Percentiles rank a stretch among this genome's conserved stretches.
These are phyloP conservation scores for Claviceps paspali DNA, from an alignment of 2,329 filamentous ascomycete species.

Conservation along the genomic window DNA sequence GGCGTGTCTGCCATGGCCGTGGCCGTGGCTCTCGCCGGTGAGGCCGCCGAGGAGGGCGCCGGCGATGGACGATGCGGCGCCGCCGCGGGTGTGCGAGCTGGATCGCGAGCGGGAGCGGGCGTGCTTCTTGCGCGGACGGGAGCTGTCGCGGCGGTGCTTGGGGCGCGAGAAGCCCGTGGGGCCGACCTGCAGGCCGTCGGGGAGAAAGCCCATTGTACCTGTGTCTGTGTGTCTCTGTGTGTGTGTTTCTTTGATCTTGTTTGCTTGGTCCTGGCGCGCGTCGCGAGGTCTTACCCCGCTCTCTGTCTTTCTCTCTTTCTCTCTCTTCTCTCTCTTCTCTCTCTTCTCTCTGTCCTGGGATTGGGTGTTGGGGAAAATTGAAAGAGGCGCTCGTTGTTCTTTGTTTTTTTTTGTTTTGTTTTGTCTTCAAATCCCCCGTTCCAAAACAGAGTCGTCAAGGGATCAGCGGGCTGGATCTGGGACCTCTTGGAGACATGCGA, in stretches of 20 bases:
- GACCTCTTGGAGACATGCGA: too few relatives aligned
- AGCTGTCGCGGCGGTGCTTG: constrained; percentile 13
- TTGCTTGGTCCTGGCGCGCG: too few relatives aligned
- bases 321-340: too few relatives aligned
- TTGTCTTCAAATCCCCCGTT: too few relatives aligned
- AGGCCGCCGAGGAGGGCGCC: constrained; percentile 18
- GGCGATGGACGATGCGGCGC: constrained; percentile 12
- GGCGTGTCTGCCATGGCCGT: constrained; percentile 21
- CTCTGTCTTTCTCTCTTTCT: too few relatives aligned
- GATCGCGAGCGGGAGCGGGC: constrained; percentile 22
- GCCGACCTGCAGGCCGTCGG: constrained; percentile 10
- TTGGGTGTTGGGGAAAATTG: too few relatives aligned
- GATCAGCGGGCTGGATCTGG: too few relatives aligned
- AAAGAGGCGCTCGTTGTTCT: too few relatives aligned
- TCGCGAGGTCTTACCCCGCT: too few relatives aligned
- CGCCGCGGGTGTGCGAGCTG: constrained; percentile 16
- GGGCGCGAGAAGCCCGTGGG: constrained; percentile 14
- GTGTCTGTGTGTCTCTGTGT: neutral
- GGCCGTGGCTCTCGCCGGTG: constrained; percentile 13
- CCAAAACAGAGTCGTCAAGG: too few relatives aligned
- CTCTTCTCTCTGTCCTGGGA: too few relatives aligned
- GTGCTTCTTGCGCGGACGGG: constrained; percentile 19
- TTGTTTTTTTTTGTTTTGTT: too few relatives aligned
- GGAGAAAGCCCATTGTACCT: constrained; percentile 19
- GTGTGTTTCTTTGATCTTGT: neutral